Evolutionary conservation across 352 stramenopile genomes (phyloP).

Genomic region (Globisporangium irregulare): DNA sequence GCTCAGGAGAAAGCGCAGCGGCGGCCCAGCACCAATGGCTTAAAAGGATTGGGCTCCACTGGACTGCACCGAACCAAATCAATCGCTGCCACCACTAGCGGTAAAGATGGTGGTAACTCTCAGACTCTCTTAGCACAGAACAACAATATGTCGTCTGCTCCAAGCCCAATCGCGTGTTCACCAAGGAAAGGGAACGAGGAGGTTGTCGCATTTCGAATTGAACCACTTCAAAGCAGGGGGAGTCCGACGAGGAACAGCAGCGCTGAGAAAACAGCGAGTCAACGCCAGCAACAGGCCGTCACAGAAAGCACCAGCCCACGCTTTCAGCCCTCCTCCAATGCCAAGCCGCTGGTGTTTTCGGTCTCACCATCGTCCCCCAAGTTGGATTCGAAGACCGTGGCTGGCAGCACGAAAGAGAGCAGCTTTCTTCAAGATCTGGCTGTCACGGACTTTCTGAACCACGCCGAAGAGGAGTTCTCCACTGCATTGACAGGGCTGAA

Average conservation of each 20-base stretch:
- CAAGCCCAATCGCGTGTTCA: constrained; percentile 1
- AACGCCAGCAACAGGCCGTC: not conserved
- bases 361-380: constrained; percentile 1
- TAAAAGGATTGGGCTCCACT: not conserved
- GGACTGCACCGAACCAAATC: constrained; percentile 9
- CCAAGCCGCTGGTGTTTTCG: not conserved
- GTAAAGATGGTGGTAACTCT: not conserved
- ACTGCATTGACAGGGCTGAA: constrained; percentile 75
- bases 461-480: constrained; percentile 74
- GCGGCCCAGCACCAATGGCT: constrained; percentile 14
- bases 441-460: constrained; percentile 64
- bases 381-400: not conserved
- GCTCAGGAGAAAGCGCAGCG: constrained; percentile 44
- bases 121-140: not conserved
- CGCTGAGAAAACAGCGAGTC: constrained; percentile 5
- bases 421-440: constrained; percentile 63
- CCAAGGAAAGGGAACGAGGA: constrained; percentile 8
- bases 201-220: constrained; percentile 22
- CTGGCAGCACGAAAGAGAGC: constrained; percentile 31
- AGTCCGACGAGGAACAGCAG: constrained; percentile 6
- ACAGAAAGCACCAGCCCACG: not conserved
- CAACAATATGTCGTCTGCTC: not conserved
- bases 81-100: not conserved
- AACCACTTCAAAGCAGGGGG: constrained; percentile 10
- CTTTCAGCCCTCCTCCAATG: not conserved